A percentile compares a stretch with the other conserved stretches of the same genome.
phyloP scores from a whole-genome alignment of 1,284 basidiomycete genomes.

The Trichosporon ovoides region DNA sequence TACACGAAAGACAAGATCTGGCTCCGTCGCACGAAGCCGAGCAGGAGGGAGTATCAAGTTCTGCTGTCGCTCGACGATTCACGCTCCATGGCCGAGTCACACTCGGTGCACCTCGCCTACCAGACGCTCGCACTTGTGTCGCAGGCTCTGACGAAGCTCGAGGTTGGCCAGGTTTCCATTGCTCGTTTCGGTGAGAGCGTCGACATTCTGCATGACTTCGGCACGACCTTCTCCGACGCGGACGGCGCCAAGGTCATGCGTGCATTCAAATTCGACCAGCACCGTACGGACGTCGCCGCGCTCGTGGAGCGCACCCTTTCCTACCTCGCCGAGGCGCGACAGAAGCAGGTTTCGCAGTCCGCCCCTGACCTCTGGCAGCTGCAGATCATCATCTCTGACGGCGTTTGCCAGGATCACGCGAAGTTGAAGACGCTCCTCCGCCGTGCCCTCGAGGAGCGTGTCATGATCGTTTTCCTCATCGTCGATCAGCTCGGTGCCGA shows the following conservation, averaged over 20 bases:
- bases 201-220: slow-evolving; percentile 83
- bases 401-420: slow-evolving; percentile 94
- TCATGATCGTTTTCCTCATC: slow-evolving; percentile 96
- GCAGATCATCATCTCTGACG: slow-evolving; percentile 97
- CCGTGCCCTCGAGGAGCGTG: slow-evolving; percentile 79
- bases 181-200: slow-evolving; percentile 85
- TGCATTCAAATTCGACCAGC: slow-evolving; percentile 85
- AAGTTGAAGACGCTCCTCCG: slow-evolving; percentile 72
- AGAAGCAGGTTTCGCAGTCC: slow-evolving; percentile 58
- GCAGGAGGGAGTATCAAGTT: slow-evolving; percentile 92
- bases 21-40: slow-evolving; percentile 89
- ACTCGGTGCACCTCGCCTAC: slow-evolving; percentile 88
- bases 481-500: slow-evolving; percentile 67
- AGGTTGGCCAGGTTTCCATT: slow-evolving; percentile 89
- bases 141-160: slow-evolving; percentile 83
- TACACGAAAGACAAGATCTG: slow-evolving; percentile 99
- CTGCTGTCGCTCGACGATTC: slow-evolving; percentile 94
- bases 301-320: slow-evolving; percentile 78
- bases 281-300: slow-evolving; percentile 79
- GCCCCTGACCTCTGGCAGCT: slow-evolving; percentile 88
- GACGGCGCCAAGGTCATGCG: slow-evolving; percentile 74
- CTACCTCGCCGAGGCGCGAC: slow-evolving; percentile 69
- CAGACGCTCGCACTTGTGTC: slow-evolving; percentile 90
- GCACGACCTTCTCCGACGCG: slow-evolving; percentile 69
- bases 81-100: slow-evolving; percentile 90